A percentile compares a stretch with the other conserved stretches of the same genome.
Conservation (phyloP, 495 filamentous ascomycete species). For the Penicillium mononematosum region DNA sequence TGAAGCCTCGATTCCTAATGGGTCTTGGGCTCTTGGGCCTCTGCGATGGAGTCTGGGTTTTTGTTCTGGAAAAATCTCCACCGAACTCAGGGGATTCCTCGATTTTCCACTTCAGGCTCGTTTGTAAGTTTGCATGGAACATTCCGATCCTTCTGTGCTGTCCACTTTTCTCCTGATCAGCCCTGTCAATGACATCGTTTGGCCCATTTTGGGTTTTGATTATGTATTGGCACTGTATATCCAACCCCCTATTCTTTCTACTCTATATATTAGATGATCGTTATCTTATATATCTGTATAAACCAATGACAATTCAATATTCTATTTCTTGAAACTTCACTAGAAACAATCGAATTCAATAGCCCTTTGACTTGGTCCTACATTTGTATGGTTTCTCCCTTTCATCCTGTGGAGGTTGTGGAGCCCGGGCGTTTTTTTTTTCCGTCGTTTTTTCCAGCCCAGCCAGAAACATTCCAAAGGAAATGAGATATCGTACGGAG, state of each 20-base stretch:
- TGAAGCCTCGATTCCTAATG: neutral
- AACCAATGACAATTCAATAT: neutral
- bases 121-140: conserved; percentile 14
- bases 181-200: conserved; percentile 9
- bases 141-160: conserved; percentile 7
- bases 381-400: conserved; percentile 10
- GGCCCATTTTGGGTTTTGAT: neutral
- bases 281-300: neutral
- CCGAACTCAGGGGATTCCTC: conserved; percentile 13
- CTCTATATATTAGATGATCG: conserved; percentile 1
- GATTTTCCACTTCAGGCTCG: conserved; percentile 22
- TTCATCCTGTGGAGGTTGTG: conserved; percentile 11
- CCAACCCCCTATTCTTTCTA: conserved; percentile 2
- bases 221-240: neutral
- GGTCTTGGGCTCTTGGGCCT: neutral
- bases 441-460: no score
- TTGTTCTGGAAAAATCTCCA: conserved; percentile 15
- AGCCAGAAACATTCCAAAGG: neutral
- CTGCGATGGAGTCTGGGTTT: neutral
- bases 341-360: conserved; percentile 13
- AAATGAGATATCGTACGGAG: neutral
- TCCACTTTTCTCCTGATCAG: conserved; percentile 14
- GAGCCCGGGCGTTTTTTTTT: neutral
- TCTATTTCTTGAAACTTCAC: conserved; percentile 2
- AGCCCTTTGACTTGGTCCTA: neutral